phyloP scores from a whole-genome alignment of 1,284 basidiomycete species.

The Boletellus dicymbophilus region DNA sequence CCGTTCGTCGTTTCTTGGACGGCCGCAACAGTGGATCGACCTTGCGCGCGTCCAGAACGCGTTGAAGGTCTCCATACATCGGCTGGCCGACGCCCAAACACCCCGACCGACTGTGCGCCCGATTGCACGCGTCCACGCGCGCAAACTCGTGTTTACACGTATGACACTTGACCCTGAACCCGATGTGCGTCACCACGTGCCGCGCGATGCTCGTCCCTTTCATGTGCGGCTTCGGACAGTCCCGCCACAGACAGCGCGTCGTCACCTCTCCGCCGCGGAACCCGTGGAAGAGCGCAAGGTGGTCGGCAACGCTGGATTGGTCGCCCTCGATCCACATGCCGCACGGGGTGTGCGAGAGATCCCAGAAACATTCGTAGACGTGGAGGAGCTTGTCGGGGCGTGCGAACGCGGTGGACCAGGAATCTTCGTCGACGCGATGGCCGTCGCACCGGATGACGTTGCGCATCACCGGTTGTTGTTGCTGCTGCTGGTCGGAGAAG shows the following conservation, averaged over 20 bases:
- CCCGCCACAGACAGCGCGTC: constrained; percentile 34
- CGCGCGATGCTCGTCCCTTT: constrained; percentile 37
- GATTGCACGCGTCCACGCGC: constrained; percentile 36
- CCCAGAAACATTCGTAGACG: constrained; percentile 35
- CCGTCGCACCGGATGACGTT: constrained; percentile 29
- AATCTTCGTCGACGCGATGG: constrained; percentile 30
- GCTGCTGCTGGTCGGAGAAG: not conserved
- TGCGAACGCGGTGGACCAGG: constrained; percentile 25
- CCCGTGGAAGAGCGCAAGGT: constrained; percentile 31
- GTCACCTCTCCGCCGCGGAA: constrained; percentile 31
- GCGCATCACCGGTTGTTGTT: constrained; percentile 10
- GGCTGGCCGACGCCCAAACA: constrained; percentile 32
- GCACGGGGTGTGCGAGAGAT: constrained; percentile 23
- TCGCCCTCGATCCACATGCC: constrained; percentile 37
- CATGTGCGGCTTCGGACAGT: constrained; percentile 29
- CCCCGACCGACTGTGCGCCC: constrained; percentile 34
- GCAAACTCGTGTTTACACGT: constrained; percentile 35
- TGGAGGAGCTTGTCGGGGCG: constrained; percentile 28
- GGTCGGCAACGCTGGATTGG: constrained; percentile 35
- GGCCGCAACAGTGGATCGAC: constrained; percentile 21
- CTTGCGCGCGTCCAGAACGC: constrained; percentile 30
- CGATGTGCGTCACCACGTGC: constrained; percentile 33
- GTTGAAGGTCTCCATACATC: constrained; percentile 32
- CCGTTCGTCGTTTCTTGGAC: constrained; percentile 33
- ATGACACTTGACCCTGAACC: constrained; percentile 32